Evolutionary conservation across 192 early-diverging fungal genomes (phyloP).

Genomic region (Coemansia umbellata): DNA sequence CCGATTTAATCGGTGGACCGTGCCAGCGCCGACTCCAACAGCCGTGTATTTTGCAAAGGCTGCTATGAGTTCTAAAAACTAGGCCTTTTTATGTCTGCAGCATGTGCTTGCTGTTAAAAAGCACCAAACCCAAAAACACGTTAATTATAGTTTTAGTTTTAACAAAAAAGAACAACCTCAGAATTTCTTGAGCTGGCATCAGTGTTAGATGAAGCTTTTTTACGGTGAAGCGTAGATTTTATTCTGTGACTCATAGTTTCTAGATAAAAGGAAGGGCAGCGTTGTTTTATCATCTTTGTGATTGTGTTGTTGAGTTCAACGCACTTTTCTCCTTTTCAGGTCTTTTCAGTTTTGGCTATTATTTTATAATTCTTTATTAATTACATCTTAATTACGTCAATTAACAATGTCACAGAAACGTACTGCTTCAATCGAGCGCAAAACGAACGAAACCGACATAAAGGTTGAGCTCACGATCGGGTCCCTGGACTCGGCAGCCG

Average conservation of each 20-base stretch:
- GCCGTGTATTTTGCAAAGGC: conserved; percentile 36
- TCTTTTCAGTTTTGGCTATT: conserved; percentile 1
- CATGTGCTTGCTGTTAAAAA: neutral
- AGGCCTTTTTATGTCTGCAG: neutral
- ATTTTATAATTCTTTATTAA: neutral
- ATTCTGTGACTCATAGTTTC: no score
- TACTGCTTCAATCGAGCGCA: conserved; percentile 64
- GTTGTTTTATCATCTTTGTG: no score
- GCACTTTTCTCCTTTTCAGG: neutral
- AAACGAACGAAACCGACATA: conserved; percentile 96
- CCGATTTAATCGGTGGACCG: conserved; percentile 38
- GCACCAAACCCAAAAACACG: neutral
- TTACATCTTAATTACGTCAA: neutral
- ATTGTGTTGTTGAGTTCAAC: neutral
- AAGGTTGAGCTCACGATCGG: conserved; percentile 60
- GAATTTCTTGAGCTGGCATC: no score
- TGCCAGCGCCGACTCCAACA: conserved; percentile 18
- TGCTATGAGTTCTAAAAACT: conserved; percentile 6
- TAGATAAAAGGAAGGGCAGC: no score
- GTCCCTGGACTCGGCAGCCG: conserved; percentile 50
- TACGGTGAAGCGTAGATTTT: no score
- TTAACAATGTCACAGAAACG: conserved; percentile 34
- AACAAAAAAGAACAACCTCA: no score
- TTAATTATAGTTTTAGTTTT: neutral
- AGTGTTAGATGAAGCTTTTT: no score